phyloP scores from a whole-genome alignment of 2,329 filamentous ascomycete genomes.

The Chaetomium sp. region DNA sequence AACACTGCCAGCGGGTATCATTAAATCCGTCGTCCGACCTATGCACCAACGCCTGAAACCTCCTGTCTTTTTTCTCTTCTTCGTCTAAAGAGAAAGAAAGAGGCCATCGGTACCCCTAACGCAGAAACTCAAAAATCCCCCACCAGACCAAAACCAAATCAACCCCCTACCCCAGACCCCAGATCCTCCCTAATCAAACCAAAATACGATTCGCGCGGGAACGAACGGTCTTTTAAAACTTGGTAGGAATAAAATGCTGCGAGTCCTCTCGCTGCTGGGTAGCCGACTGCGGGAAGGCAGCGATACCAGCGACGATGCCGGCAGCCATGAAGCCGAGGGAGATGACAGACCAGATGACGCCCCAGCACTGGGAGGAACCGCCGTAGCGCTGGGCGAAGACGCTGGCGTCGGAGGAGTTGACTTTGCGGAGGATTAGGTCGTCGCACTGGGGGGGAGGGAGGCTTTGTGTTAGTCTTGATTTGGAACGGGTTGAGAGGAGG shows the following conservation, averaged over 20 bases:
- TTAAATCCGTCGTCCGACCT: constrained; percentile 1
- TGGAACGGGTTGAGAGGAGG: not conserved
- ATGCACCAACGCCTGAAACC: constrained; percentile 10
- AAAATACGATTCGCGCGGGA: no score
- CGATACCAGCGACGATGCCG: constrained; percentile 69
- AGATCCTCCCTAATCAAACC: no score
- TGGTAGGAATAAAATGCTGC: constrained; percentile 32
- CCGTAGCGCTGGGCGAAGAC: constrained; percentile 74
- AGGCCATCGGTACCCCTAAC: not conserved
- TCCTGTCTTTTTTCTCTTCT: no score
- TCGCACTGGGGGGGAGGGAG: constrained; percentile 52
- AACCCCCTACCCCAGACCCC: no score
- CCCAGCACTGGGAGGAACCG: constrained; percentile 75
- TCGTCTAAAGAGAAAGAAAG: not conserved
- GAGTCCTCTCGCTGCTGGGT: constrained; percentile 63
- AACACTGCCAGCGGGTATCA: constrained; percentile 12
- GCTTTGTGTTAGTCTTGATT: not conserved
- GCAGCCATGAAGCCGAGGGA: constrained; percentile 64
- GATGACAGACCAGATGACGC: constrained; percentile 69
- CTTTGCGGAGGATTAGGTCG: constrained; percentile 71
- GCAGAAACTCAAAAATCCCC: not conserved
- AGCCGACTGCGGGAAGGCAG: constrained; percentile 66
- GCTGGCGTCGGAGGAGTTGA: constrained; percentile 72
- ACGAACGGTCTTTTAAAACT: constrained; percentile 10
- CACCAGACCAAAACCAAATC: not conserved